Evolutionary conservation across 768 basidiomycete genomes (phyloP), one percentile per base, ranked within the genome.

Genomic region (Macrolepiota dolichaula): DNA sequence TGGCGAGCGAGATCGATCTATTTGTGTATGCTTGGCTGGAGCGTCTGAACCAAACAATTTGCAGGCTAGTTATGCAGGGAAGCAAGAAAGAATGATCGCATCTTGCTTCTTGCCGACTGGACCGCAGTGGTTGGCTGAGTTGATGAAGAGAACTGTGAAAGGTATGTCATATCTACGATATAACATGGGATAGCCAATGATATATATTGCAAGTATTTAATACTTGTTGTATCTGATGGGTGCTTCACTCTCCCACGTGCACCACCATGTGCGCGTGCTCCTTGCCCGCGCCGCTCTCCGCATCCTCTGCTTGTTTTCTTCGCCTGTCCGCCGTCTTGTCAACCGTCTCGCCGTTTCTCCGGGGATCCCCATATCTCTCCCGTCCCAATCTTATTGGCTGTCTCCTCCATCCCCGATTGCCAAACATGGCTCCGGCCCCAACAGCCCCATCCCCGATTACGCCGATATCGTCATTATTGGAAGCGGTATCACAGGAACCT

Each of bases 391-490:
- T 0, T 90, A 86, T 67, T 92, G 90, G 90, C 80, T 79, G 7
- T 67, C 77, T 9, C 87, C 88, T 1, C 73, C 76, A 0, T 78
- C 85, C 0, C 68, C 77, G 15, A 78, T 87, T 15, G 73, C 82
- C 2, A 64, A 63, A 35, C 71, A 75, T 37, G 74, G 74, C 15
- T 62, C 66, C 5, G 64, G 54, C 6, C 55, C 66, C 5, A 67
- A 69, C 38, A 55, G 63, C 42, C 56, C 59, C 1, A 53, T 77
- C 17, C 85, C 83, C 5, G 63, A 67, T 0, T 73, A 85, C 53
- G 87, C 82, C 4, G 91, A 92, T 64, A 72, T 92, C 1, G 84
- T 91, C 25, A 76, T 92, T 54, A 81, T 92, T 57, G 91, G 91
- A 2, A 87, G 86, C n/a, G 91, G 91, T 0, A 88, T 92, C 61